phyloP scores from a whole-genome alignment of 2,329 filamentous ascomycete genomes.

The Alternaria sp. region DNA sequence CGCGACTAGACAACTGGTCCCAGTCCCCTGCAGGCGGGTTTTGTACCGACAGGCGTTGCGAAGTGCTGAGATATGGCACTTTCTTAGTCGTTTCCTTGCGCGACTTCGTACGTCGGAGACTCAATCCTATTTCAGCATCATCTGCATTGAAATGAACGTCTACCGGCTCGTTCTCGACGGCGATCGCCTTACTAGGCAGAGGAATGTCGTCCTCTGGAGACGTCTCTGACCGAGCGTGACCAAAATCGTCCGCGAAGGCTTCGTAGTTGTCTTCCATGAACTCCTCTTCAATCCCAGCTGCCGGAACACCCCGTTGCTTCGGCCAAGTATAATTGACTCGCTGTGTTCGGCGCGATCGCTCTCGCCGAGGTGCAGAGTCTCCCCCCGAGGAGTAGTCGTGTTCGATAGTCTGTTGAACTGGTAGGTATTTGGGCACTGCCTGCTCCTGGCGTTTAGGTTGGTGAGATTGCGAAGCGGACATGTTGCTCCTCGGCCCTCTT shows the following conservation, averaged over 20 bases:
- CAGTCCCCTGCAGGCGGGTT: constrained; percentile 25
- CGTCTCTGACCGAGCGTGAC: constrained; percentile 14
- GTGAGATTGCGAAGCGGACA: background rate
- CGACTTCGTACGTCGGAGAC: background rate
- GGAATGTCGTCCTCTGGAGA: constrained; percentile 16
- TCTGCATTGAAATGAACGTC: constrained; percentile 24
- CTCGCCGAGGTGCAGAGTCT: constrained; percentile 20
- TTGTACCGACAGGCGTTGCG: constrained; percentile 27
- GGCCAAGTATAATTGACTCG: constrained; percentile 39
- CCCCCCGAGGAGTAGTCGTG: constrained; percentile 27
- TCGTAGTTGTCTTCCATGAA: constrained; percentile 6
- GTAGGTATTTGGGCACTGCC: background rate
- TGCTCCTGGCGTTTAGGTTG: background rate
- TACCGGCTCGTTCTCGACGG: constrained; percentile 25
- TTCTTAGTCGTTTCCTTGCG: background rate
- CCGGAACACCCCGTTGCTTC: constrained; percentile 7
- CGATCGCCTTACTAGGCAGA: constrained; percentile 14
- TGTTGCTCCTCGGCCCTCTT: background rate
- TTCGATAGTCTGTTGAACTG: constrained; percentile 7
- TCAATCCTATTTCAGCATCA: constrained; percentile 29
- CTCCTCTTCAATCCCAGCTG: background rate
- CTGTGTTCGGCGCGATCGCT: constrained; percentile 30
- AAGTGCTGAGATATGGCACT: constrained; percentile 35
- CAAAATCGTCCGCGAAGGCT: background rate
- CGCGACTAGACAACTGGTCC: constrained; percentile 27